Conservation (phyloP, 306 rosid genomes). For the Sphenostylis stenocarpa region DNA sequence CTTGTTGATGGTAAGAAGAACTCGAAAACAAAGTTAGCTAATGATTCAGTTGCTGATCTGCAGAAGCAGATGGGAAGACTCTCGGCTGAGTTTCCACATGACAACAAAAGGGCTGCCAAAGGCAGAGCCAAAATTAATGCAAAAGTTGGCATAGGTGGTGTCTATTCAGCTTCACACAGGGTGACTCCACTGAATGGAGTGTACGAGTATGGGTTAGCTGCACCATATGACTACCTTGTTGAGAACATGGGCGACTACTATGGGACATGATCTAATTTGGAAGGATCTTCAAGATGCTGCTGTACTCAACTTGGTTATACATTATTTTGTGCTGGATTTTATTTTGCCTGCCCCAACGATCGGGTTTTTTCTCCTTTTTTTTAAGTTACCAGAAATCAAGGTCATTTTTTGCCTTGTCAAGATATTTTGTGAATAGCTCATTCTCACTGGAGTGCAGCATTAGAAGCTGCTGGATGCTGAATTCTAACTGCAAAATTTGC, state of each 20-base stretch:
- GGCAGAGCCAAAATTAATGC: constrained; percentile 71
- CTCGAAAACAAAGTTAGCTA: constrained; percentile 66
- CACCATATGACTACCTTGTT: constrained; percentile 73
- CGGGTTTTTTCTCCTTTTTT: constrained; percentile 11
- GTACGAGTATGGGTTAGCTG: constrained; percentile 58
- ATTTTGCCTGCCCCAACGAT: constrained; percentile 21
- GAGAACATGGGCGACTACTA: constrained; percentile 66
- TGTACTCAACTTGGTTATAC: constrained; percentile 36
- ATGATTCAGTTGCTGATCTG: constrained; percentile 91
- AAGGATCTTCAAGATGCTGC: constrained; percentile 41
- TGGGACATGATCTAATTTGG: constrained; percentile 45
- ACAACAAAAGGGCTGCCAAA: constrained; percentile 74
- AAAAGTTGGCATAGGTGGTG: constrained; percentile 63
- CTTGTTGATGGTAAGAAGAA: constrained; percentile 93
- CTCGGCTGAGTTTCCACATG: constrained; percentile 86
- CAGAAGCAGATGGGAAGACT: constrained; percentile 99
- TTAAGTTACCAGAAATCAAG: constrained; percentile 45
- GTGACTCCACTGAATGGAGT: constrained; percentile 59
- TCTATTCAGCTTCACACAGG: constrained; percentile 57
- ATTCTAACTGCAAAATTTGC: constrained; percentile 50
- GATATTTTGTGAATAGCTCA: constrained; percentile 61
- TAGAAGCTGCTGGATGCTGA: constrained; percentile 46
- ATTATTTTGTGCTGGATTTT: constrained; percentile 31
- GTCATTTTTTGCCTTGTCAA: constrained; percentile 55
- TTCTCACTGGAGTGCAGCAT: constrained; percentile 41